Conservation (phyloP, 108 stramenopile species). For the Skeletonema tropicum region DNA sequence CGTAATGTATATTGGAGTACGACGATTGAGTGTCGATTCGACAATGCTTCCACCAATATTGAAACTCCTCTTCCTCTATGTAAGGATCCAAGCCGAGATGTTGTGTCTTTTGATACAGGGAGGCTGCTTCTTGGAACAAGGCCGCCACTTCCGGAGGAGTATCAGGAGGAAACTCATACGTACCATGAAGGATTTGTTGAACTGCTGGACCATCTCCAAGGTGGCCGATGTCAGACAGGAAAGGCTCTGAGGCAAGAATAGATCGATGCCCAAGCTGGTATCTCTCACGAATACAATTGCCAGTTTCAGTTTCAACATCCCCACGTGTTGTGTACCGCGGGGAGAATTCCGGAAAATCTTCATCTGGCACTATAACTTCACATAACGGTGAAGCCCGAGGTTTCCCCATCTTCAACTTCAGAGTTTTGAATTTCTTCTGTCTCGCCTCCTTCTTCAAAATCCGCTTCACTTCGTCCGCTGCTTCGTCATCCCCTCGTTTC, state of each 20-base stretch:
- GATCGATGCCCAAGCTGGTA: background rate
- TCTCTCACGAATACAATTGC: background rate
- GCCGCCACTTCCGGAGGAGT: background rate
- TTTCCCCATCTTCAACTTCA: background rate
- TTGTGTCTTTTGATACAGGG: background rate
- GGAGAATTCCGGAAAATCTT: background rate
- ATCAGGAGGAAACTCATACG: slow-evolving; percentile 16
- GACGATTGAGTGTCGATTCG: slow-evolving; percentile 14
- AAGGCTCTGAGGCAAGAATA: background rate
- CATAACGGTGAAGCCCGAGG: background rate
- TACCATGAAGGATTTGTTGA: slow-evolving; percentile 17
- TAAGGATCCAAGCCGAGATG: background rate
- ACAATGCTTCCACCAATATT: slow-evolving; percentile 9
- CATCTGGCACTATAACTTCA: background rate
- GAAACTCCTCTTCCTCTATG: slow-evolving; percentile 21
- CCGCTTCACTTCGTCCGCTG: background rate
- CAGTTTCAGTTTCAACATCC: background rate
- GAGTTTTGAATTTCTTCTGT: background rate
- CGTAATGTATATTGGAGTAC: slow-evolving; percentile 15
- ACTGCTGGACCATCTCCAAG: background rate
- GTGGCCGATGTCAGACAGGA: slow-evolving; percentile 5
- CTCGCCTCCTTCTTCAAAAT: background rate
- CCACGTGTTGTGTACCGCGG: background rate
- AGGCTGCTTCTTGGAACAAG: slow-evolving; percentile 13
- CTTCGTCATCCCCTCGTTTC: background rate